Percentiles rank a stretch among this genome's conserved stretches.
These are phyloP conservation scores for Tricharina praecox DNA, from an alignment of 495 filamentous ascomycete genomes.

Conservation along the genomic window DNA sequence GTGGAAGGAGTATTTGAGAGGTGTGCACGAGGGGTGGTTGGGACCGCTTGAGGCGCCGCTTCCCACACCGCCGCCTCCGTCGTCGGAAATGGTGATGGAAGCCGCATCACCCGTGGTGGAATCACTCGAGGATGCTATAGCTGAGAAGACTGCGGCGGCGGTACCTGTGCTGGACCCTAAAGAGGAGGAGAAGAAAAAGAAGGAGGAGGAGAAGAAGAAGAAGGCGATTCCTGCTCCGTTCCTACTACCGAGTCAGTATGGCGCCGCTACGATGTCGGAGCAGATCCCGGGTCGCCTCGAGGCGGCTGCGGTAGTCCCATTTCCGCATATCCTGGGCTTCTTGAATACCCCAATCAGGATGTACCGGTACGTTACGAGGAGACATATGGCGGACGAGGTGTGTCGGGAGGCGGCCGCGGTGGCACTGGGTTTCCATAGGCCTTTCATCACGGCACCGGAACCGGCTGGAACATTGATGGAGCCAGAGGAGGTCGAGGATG, in stretches of 20 bases:
- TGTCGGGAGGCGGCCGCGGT: slow-evolving; percentile 78
- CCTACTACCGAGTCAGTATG: slow-evolving; percentile 19
- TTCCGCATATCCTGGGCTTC: slow-evolving; percentile 89
- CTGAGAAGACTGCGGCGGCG: slow-evolving; percentile 4
- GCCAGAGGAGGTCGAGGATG: slow-evolving; percentile 26
- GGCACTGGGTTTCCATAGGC: slow-evolving; percentile 48
- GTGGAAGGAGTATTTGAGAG: slow-evolving; percentile 94
- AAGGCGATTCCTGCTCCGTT: slow-evolving; percentile 1
- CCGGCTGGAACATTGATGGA: slow-evolving; percentile 9
- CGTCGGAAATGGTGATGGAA: slow-evolving; percentile 1
- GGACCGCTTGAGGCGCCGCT: slow-evolving; percentile 42
- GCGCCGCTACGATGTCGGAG: slow-evolving; percentile 41
- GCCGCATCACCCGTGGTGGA: too few relatives aligned
- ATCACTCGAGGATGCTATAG: slow-evolving; percentile 19
- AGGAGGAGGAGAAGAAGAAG: slow-evolving; percentile 15
- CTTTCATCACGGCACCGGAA: slow-evolving; percentile 28
- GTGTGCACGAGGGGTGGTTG: slow-evolving; percentile 90
- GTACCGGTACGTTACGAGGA: slow-evolving; percentile 76
- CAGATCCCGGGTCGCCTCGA: slow-evolving; percentile 42
- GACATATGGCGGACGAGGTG: slow-evolving; percentile 66
- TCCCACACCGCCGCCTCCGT: neutral
- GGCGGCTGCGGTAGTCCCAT: slow-evolving; percentile 52
- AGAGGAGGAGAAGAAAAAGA: slow-evolving; percentile 4
- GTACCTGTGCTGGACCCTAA: slow-evolving; percentile 1
- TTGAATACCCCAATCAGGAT: slow-evolving; percentile 73